These are phyloP conservation scores for Rhizopus delemar DNA, from an alignment of 371 early-diverging fungal species.

Conservation along the genomic window DNA sequence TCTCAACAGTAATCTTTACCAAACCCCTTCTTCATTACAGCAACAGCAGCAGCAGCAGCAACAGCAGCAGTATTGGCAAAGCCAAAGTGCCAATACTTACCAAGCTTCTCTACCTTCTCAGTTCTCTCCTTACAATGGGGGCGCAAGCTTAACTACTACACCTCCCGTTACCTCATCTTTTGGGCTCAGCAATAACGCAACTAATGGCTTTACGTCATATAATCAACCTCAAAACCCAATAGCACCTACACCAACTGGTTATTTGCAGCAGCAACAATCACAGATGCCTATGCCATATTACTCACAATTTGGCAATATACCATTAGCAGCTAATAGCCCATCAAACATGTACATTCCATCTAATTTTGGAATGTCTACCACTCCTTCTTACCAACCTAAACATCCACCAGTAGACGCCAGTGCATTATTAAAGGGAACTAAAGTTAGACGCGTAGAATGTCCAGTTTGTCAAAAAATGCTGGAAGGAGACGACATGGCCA, in stretches of 20 bases:
- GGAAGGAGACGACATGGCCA: slow-evolving; percentile 52
- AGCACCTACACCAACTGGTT: background rate
- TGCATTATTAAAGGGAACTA: slow-evolving; percentile 31
- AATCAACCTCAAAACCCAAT: slow-evolving; percentile 4
- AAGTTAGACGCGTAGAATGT: slow-evolving; percentile 45
- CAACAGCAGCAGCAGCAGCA: background rate
- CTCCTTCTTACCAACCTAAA: slow-evolving; percentile 24
- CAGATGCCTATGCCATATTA: slow-evolving; percentile 7
- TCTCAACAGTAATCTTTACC: background rate
- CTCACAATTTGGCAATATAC: background rate
- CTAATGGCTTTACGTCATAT: background rate
- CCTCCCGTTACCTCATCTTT: background rate
- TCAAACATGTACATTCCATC: slow-evolving; percentile 43
- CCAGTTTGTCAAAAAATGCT: slow-evolving; percentile 49
- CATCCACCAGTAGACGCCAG: slow-evolving; percentile 46
- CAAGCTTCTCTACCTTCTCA: background rate
- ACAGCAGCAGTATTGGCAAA: background rate
- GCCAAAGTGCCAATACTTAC: background rate
- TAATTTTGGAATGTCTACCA: slow-evolving; percentile 35
- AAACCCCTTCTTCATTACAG: background rate
- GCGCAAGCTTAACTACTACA: no score
- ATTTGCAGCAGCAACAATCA: slow-evolving; percentile 2
- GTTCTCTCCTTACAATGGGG: background rate
- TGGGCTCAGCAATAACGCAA: background rate
- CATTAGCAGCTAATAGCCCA: background rate